Percentiles rank a stretch among this genome's conserved stretches.
phyloP scores from a whole-genome alignment of 306 rosid genomes.

The Quercus aquifolioides region DNA sequence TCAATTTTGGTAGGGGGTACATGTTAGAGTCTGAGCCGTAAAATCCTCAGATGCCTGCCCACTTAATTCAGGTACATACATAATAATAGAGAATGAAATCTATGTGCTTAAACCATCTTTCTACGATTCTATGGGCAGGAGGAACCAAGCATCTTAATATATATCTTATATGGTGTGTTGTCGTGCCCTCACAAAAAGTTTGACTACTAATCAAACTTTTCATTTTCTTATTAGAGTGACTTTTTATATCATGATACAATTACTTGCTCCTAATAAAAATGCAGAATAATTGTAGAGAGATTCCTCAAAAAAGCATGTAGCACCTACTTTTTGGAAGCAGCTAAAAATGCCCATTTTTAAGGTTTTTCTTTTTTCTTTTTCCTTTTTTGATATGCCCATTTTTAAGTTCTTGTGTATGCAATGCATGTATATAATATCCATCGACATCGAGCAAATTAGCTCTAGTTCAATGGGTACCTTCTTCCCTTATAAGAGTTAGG shows the following conservation, averaged over 20 bases:
- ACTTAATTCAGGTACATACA: not conserved
- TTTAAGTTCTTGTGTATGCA: not conserved
- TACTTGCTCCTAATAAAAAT: not conserved
- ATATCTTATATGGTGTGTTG: not conserved
- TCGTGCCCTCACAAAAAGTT: too few species aligned
- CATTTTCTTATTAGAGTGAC: too few species aligned
- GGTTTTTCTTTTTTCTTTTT: not conserved
- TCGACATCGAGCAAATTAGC: too few species aligned
- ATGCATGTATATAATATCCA: too few species aligned
- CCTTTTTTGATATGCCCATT: not conserved
- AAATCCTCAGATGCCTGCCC: not conserved
- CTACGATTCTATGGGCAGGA: not conserved
- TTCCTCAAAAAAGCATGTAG: not conserved
- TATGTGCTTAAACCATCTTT: not conserved
- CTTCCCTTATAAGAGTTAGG: too few species aligned
- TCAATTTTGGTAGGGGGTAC: not conserved
- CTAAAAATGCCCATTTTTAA: not conserved
- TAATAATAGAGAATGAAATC: not conserved
- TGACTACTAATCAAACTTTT: too few species aligned
- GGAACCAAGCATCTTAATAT: not conserved
- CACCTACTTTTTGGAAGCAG: not conserved
- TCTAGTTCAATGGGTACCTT: too few species aligned
- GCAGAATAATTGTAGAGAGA: not conserved
- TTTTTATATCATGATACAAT: too few species aligned
- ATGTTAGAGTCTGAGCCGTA: not conserved